phyloP scores from a whole-genome alignment of 208 protist species.

The Trypanosoma rangeli region DNA sequence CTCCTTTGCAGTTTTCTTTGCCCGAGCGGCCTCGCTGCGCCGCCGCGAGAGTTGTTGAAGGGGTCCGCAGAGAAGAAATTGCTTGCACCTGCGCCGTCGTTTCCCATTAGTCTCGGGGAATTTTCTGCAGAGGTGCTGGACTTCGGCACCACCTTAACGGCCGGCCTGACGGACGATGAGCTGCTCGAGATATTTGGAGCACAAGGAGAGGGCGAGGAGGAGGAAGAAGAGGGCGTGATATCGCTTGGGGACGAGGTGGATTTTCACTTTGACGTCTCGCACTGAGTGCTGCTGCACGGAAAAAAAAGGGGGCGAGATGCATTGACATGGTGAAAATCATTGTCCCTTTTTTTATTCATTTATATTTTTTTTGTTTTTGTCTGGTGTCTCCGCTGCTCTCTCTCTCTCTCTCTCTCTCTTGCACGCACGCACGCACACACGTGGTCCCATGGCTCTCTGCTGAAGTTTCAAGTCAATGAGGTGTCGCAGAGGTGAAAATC shows the following conservation, averaged over 20 bases:
- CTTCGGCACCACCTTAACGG: conserved; percentile 18
- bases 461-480: not conserved
- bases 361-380: conserved; percentile 8
- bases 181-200: conserved; percentile 72
- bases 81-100: conserved; percentile 19
- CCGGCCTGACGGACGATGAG: conserved; percentile 66
- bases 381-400: not conserved
- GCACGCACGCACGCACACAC: not conserved
- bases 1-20: conserved; percentile 17
- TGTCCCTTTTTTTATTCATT: not conserved
- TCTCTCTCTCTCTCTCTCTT: not conserved
- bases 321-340: not conserved
- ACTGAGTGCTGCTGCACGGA: not conserved
- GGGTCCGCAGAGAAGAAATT: conserved; percentile 11
- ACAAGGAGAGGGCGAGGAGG: not conserved
- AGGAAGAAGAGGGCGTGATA: not conserved
- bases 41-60: conserved; percentile 3
- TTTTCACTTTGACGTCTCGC: conserved; percentile 7
- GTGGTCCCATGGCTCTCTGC: not conserved
- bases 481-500: not conserved
- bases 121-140: conserved; percentile 17
- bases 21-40: not conserved
- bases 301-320: not conserved
- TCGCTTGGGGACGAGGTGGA: conserved; percentile 6
- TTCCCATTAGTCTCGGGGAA: conserved; percentile 21